Evolutionary conservation across 371 early-diverging fungal species (phyloP), one percentile per base, ranked within the genome.

Genomic region (Funneliformis caledonium): DNA sequence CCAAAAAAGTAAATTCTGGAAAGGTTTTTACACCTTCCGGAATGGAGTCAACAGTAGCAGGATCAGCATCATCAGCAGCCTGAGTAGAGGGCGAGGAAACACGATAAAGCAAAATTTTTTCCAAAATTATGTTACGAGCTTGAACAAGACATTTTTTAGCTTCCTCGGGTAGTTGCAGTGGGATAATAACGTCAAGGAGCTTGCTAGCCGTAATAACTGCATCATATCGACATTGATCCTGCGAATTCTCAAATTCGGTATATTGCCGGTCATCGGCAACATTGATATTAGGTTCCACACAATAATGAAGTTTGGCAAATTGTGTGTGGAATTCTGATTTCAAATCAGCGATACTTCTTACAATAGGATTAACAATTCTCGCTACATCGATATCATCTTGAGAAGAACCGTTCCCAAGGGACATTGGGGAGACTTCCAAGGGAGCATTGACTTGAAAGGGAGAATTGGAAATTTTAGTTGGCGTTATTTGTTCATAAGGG

Each of bases 141-240:
- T 70, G 47, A 70, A 11, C 4, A 5, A 70, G 19, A 10, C 16
- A 45, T 70, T 70, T 45, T 43, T 70, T 70, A 70, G 26, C 70
- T 70, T 70, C 70, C 10, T 70, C 43, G 2, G 70, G 70, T n/a
- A 70, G 47, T 9, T 19, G 43, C 6, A 70, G n/a, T 1, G 70
- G 16, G 5, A 70, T 19, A 45, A 70, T 16, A 70, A 70, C 12
- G 22, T 70, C 70, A 2, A 70, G 43, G 9, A 70, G 43, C 11
- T 70, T 70, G 10, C 47, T 47, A 8, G 70, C 70, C 4, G 43
- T 70, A 47, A 45, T 19, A 43, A 43, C 37, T 9, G 70, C 7
- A 70, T 70, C 47, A 45, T 70, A 70, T 8, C 70, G 37, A 19
- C 45, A n/a, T 70, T 70, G 70, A 70, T 47, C 70, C 45, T 70